These are phyloP conservation scores for Rosa persica DNA, from an alignment of 306 rosid genomes.

Conservation along the genomic window DNA sequence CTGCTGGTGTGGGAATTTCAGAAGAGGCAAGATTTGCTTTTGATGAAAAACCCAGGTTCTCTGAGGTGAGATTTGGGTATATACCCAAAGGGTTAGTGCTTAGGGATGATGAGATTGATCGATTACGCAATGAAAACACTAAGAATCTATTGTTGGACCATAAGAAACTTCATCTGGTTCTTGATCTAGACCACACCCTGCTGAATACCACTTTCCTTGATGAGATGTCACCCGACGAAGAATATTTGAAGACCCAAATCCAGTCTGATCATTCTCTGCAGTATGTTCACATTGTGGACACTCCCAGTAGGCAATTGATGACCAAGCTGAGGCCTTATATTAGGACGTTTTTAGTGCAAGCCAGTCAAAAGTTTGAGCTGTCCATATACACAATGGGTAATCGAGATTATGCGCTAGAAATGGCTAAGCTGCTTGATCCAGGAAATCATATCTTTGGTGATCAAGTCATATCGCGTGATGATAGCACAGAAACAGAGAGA, in stretches of 20 bases:
- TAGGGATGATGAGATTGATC: constrained; percentile 49
- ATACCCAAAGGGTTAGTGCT: constrained; percentile 77
- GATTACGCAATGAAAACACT: too few species aligned
- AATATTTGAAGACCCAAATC: background rate
- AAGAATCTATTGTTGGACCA: too few species aligned
- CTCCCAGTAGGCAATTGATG: background rate
- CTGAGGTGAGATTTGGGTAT: constrained; percentile 73
- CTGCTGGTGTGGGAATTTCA: too few species aligned
- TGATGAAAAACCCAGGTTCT: background rate
- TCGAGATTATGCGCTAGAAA: background rate
- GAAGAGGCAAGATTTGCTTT: too few species aligned
- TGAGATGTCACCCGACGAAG: background rate
- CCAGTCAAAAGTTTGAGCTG: background rate
- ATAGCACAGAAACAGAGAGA: constrained; percentile 75
- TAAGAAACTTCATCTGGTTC: constrained; percentile 8
- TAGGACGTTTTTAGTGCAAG: background rate
- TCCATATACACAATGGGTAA: background rate
- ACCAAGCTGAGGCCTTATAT: background rate
- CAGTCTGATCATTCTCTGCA: background rate
- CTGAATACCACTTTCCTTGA: constrained; percentile 59
- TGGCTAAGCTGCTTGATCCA: background rate
- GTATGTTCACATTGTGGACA: background rate
- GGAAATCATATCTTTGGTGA: background rate
- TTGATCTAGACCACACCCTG: constrained; percentile 32
- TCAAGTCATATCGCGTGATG: constrained; percentile 41